Evolutionary conservation across 805 yeast species (phyloP).

Genomic region (Ogataea parapolymorpha): DNA sequence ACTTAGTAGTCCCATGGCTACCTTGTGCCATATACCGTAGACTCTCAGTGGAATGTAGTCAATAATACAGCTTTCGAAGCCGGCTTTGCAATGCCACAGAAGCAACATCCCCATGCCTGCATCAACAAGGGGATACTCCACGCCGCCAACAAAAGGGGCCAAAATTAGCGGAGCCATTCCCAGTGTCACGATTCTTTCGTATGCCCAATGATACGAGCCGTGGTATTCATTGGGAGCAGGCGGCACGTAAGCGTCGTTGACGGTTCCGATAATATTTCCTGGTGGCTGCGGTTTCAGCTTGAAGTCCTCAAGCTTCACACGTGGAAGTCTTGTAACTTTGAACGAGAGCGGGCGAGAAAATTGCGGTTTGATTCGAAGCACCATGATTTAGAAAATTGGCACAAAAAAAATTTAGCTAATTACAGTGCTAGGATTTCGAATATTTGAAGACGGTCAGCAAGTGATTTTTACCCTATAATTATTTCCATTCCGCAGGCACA

Average conservation of each 20-base stretch:
- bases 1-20: slow-evolving; percentile 64
- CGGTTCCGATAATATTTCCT: slow-evolving; percentile 88
- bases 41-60: slow-evolving; percentile 90
- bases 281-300: slow-evolving; percentile 77
- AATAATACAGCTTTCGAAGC: slow-evolving; percentile 85
- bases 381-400: slow-evolving; percentile 2
- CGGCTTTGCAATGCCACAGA: slow-evolving; percentile 78
- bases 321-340: slow-evolving; percentile 17
- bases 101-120: slow-evolving; percentile 62
- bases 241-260: slow-evolving; percentile 77
- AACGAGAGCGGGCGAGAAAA: slow-evolving; percentile 16
- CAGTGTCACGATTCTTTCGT: slow-evolving; percentile 69
- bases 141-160: slow-evolving; percentile 74
- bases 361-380: slow-evolving; percentile 6
- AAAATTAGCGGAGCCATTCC: slow-evolving; percentile 74
- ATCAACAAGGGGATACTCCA: slow-evolving; percentile 67
- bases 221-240: slow-evolving; percentile 64
- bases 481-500: slow-evolving; percentile 29
- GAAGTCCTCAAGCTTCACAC: slow-evolving; percentile 27
- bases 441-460: not conserved
- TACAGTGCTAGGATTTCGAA: not conserved
- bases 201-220: slow-evolving; percentile 94
- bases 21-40: slow-evolving; percentile 71
- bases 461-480: no score
- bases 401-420: not conserved